Evolutionary conservation across 345 rosid genomes (phyloP).

Genomic region (Arabidopsis thaliana): TAIR10.1 NC_003075.7:11309001-11309500

Average conservation of each 20-base stretch:
- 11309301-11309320: slow-evolving; percentile 1
- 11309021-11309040: not conserved
- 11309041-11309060: too few species aligned
- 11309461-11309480: slow-evolving; percentile 33
- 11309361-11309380: slow-evolving; percentile 21
- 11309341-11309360: slow-evolving; percentile 26
- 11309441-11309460: slow-evolving; percentile 32
- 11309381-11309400: slow-evolving; percentile 17
- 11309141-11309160: slow-evolving; percentile 23
- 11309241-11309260: not conserved
- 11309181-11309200: not conserved
- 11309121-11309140: slow-evolving; percentile 16
- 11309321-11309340: slow-evolving; percentile 41
- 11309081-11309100: not conserved
- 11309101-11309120: slow-evolving; percentile 3
- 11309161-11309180: not conserved
- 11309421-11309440: slow-evolving; percentile 14
- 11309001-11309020: not conserved
- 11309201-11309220: not conserved
- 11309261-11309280: not conserved
- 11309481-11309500: slow-evolving; percentile 39
- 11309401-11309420: slow-evolving; percentile 14
- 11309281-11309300: slow-evolving; percentile 14
- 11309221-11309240: slow-evolving; percentile 5
- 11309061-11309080: too few species aligned